These are phyloP conservation scores for Lactarius indigo DNA, from an alignment of 768 basidiomycete genomes.

Conservation along the genomic window DNA sequence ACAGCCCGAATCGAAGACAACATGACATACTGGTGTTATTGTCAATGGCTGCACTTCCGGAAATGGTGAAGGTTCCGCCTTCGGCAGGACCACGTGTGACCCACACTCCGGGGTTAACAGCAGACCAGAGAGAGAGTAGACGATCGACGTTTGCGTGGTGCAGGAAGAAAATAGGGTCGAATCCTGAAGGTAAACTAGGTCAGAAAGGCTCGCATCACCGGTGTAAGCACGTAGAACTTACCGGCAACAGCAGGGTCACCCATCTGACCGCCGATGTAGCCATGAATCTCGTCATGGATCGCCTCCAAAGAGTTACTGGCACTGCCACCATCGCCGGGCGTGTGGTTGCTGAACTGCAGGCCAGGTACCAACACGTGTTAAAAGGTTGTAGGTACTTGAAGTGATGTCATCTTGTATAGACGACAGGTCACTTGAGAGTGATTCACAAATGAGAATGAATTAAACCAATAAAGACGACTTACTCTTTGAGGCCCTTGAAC, in stretches of 20 bases:
- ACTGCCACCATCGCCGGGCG: conserved; percentile 36
- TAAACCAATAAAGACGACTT: not conserved
- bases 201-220: conserved; percentile 30
- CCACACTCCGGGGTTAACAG: conserved; percentile 42
- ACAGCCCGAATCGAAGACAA: not conserved
- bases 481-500: conserved; percentile 33
- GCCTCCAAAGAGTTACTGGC: conserved; percentile 47
- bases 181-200: conserved; percentile 34
- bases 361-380: conserved; percentile 40
- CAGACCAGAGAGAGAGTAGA: conserved; percentile 49
- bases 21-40: conserved; percentile 12
- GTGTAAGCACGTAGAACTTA: conserved; percentile 37
- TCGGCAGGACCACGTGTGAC: conserved; percentile 30
- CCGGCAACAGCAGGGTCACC: conserved; percentile 33
- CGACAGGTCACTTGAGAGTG: conserved; percentile 6
- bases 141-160: conserved; percentile 55
- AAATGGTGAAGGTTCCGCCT: conserved; percentile 21
- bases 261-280: conserved; percentile 28
- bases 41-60: conserved; percentile 5
- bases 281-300: conserved; percentile 47
- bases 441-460: not conserved
- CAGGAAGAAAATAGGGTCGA: conserved; percentile 53
- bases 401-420: conserved; percentile 16
- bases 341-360: conserved; percentile 47
- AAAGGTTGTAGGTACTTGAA: conserved; percentile 31